Base-by-base conservation (phyloP, 176 grass and related monocot genomes). In the Miscanthus lutarioriparius region DNA sequence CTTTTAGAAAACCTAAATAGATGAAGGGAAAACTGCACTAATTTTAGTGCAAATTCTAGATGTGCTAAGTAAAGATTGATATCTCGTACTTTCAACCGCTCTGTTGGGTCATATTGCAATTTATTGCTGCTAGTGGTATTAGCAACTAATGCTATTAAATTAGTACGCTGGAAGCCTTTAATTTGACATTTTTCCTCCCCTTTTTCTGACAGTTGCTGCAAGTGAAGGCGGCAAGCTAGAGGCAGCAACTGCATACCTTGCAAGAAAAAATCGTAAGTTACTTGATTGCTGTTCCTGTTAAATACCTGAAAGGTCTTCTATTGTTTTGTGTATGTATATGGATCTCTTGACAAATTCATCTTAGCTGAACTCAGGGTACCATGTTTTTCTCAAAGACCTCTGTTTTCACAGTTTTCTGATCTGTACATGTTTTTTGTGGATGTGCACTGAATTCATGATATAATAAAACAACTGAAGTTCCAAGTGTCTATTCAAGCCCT, bases 171-270 rank as follows among this genome's bases (percentile, higher is more conserved):
- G 12, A 54, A 71, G 7, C 36, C 70, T 81, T 51, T 85, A 15
- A 73, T 61, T 56, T 77, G 30, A 84, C 54, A 26, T 71, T 43
- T 75, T 67, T 75, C 4, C 56, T 20, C 63, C 67, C 59, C 11
- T 14, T 82, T 91, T 59, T 67, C 9, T 85, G 11, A 81, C 76
- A 91, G 92, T 87, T 94, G 65, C 82, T 85, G 92, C 84, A 94
- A 91, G 87, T 80, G 90, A 90, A 75, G 95, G 77, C 81, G 26
- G 86, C 88, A 83, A 89, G 88, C 90, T 92, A 70, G 90, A 84
- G 92, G 70, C 74, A 92, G 27, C 88, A 94, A 91, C 90, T 92
- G 90, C 90, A 91, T 87, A 85, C 48, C 90, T 97, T 92, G 88
- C 90, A 94, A 97, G 95, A 92, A 88, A 82, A 82, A 84, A n/a